Evolutionary conservation across 768 basidiomycete genomes (phyloP).

Genomic region (Mycena alexandri): DNA sequence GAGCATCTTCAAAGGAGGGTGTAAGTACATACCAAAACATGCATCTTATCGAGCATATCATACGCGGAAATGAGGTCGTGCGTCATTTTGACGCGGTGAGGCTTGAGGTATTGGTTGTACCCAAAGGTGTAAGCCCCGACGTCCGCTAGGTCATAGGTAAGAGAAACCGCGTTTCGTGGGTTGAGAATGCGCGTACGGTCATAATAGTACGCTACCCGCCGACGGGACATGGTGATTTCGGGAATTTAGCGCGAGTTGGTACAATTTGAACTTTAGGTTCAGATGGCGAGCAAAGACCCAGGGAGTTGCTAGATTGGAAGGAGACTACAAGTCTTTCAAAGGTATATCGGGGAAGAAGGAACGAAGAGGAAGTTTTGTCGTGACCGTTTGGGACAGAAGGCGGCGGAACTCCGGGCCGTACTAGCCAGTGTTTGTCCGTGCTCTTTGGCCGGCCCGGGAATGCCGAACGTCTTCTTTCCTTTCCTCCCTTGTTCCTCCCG

Average conservation of each 20-base stretch:
- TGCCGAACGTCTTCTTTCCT: too few relatives aligned
- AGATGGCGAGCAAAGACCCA: too few relatives aligned
- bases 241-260: neutral
- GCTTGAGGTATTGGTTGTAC: conserved; percentile 94
- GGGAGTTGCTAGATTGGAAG: too few relatives aligned
- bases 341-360: too few relatives aligned
- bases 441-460: too few relatives aligned
- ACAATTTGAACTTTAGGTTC: too few relatives aligned
- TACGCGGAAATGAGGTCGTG: conserved; percentile 94
- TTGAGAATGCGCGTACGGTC: conserved; percentile 62
- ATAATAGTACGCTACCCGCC: conserved; percentile 85
- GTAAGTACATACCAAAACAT: conserved; percentile 76
- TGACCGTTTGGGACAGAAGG: too few relatives aligned
- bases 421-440: too few relatives aligned
- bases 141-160: conserved; percentile 61
- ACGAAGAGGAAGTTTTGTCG: too few relatives aligned
- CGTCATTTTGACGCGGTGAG: conserved; percentile 93
- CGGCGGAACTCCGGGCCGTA: too few relatives aligned
- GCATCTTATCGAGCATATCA: conserved; percentile 94
- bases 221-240: conserved; percentile 66
- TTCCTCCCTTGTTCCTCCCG: too few relatives aligned
- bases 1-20: conserved; percentile 3
- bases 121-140: conserved; percentile 85
- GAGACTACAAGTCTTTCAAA: too few relatives aligned
- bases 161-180: conserved; percentile 5